A percentile compares a stretch with the other conserved stretches of the same genome.
phyloP scores from a whole-genome alignment of 2,329 filamentous ascomycete genomes.

The Fusarium avenaceum region DNA sequence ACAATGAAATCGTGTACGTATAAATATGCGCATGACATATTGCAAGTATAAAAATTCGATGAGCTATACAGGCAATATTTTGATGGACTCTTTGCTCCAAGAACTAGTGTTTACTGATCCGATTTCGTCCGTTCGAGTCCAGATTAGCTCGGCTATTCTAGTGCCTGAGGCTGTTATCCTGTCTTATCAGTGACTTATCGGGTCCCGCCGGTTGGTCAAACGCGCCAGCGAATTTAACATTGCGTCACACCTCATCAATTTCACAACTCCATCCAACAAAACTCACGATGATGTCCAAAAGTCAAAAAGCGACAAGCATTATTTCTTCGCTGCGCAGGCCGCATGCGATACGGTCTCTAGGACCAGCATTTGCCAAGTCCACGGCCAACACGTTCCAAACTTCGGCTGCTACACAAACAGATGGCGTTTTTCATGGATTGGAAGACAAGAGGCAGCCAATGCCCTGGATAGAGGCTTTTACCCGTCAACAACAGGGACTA shows the following conservation, averaged over 20 bases:
- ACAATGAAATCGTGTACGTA: no score
- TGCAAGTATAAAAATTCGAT: no score
- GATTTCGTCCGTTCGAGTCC: constrained; percentile 11
- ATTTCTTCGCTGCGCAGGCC: constrained; percentile 17
- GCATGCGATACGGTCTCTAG: not conserved
- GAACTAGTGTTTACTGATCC: not conserved
- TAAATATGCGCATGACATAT: no score
- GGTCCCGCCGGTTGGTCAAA: constrained; percentile 9
- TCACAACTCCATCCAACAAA: constrained; percentile 2
- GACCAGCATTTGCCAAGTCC: not conserved
- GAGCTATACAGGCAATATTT: not conserved
- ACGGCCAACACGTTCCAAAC: constrained; percentile 32
- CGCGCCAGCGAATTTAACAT: constrained; percentile 5
- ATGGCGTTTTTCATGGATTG: constrained; percentile 50
- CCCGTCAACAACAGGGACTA: constrained; percentile 40
- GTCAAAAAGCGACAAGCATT: constrained; percentile 6
- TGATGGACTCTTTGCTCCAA: not conserved
- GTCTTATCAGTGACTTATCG: constrained; percentile 12
- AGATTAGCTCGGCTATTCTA: constrained; percentile 4
- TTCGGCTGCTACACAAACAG: constrained; percentile 37
- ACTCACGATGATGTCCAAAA: constrained; percentile 30
- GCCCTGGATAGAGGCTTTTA: constrained; percentile 51
- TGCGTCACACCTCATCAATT: constrained; percentile 31
- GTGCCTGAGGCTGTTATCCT: not conserved
- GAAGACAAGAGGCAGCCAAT: constrained; percentile 46